Evolutionary conservation across 2,329 filamentous ascomycete species (phyloP).

Genomic region (Cordyceps cateniannulata): DNA sequence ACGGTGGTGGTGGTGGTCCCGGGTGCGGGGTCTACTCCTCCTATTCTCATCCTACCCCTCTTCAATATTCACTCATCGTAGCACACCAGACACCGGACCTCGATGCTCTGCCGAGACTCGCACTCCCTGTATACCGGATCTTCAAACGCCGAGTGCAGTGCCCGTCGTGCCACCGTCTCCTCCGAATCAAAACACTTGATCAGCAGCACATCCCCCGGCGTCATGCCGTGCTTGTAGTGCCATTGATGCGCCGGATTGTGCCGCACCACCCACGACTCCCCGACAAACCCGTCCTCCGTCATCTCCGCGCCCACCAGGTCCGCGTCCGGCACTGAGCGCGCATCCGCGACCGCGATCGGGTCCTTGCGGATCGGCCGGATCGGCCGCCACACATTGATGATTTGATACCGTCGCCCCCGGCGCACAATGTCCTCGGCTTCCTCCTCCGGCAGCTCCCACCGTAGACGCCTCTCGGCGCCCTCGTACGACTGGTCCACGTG

Average conservation of each 20-base stretch:
- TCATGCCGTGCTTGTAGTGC: slow-evolving; percentile 47
- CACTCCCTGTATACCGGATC: slow-evolving; percentile 46
- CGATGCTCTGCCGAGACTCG: slow-evolving; percentile 55
- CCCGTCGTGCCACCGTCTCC: slow-evolving; percentile 42
- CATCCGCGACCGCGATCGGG: slow-evolving; percentile 47
- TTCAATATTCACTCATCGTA: slow-evolving; percentile 27
- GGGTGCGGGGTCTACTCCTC: not conserved
- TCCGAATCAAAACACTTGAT: slow-evolving; percentile 61
- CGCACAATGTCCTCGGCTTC: slow-evolving; percentile 31
- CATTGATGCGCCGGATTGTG: slow-evolving; percentile 39
- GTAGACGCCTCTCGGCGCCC: slow-evolving; percentile 26
- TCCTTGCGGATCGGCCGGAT: slow-evolving; percentile 36
- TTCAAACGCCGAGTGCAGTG: slow-evolving; percentile 49
- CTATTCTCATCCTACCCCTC: not conserved
- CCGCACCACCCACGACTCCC: slow-evolving; percentile 42
- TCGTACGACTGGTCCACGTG: slow-evolving; percentile 51
- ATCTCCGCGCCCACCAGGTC: slow-evolving; percentile 44
- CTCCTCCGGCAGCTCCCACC: slow-evolving; percentile 38
- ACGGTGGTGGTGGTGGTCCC: not conserved
- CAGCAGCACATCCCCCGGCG: slow-evolving; percentile 46
- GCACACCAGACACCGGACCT: slow-evolving; percentile 57
- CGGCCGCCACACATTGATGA: slow-evolving; percentile 43
- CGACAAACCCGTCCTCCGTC: slow-evolving; percentile 42
- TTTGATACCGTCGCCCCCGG: slow-evolving; percentile 39
- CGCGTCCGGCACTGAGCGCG: slow-evolving; percentile 40